Base-by-base conservation (phyloP, 148 eudicot genomes). In the Dianthus caryophyllus region DNA sequence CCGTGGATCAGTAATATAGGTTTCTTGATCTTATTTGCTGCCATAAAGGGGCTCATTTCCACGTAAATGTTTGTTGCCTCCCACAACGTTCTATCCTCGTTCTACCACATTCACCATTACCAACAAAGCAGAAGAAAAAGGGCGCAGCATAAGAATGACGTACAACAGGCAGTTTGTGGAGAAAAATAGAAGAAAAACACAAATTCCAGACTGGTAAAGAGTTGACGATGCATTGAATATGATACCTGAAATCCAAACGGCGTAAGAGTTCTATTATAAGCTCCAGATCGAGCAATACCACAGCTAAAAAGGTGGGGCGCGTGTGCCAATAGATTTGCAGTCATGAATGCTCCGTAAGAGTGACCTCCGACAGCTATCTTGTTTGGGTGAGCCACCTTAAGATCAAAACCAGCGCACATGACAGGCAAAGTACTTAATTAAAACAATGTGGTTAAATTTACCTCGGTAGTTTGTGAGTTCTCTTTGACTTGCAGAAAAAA, bases 311-410 rank as follows among this genome's bases (percentile, higher is more conserved):
- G 98, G 79, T 89, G 96, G 71, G 98, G 88, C 43, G 98, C 98
- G 53, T 93, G 98, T 60, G 98, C 96, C 62, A 93, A 70, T 74
- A 93, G 96, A 77, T 93, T 93, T 59, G 96, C 98, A 43, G 98
- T 83, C 98, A 93, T 93, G 81, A 93, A 93, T 61, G 98, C 98
- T 69, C 98, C 98, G 75, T 93, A 93, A 49, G 98, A 93, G 79
- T 93, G 98, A 77, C 98, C 98, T 38, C 98, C 98, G 71, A 93
- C 73, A 67, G 98, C 98, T 70, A 93, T 87, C 79, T 87, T 93
- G 82, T 79, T 63, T n/a, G 96, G 98, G 78, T 93, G 87, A 76
- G 95, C 98, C 82, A 93, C 98, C 98, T 93, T 24, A 39, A 77
- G 71, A 53, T 61, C n/a, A 41, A 41, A 44, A 41, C 43, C 39